Evolutionary conservation across 257 asterid genomes (phyloP).

Genomic region (Lantana camara): DNA sequence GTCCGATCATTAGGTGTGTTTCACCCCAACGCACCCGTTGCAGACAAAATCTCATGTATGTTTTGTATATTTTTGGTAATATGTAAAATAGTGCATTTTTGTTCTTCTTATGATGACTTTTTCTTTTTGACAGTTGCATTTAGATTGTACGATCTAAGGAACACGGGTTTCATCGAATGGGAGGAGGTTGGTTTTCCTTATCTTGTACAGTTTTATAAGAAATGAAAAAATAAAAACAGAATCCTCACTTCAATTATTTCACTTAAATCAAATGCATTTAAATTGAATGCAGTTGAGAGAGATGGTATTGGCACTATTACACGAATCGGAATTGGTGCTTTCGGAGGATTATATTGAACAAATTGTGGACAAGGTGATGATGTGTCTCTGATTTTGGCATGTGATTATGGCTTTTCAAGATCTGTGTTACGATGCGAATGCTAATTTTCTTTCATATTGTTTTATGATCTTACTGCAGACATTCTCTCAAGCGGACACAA

Average conservation of each 20-base stretch:
- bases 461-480: slow-evolving; percentile 42
- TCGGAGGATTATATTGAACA: slow-evolving; percentile 71
- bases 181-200: slow-evolving; percentile 53
- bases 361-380: slow-evolving; percentile 75
- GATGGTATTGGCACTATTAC: slow-evolving; percentile 89
- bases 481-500: slow-evolving; percentile 67
- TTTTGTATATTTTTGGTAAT: background rate
- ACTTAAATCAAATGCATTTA: too few relatives aligned
- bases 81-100: background rate
- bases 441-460: background rate
- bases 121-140: slow-evolving; percentile 66
- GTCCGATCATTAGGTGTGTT: slow-evolving; percentile 78
- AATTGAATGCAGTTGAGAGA: slow-evolving; percentile 57
- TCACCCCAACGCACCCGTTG: slow-evolving; percentile 71
- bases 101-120: slow-evolving; percentile 6
- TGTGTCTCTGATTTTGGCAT: background rate
- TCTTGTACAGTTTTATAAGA: too few relatives aligned
- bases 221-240: too few relatives aligned
- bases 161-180: slow-evolving; percentile 78
- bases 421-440: background rate
- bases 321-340: slow-evolving; percentile 81
- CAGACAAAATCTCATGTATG: slow-evolving; percentile 67
- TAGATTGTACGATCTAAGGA: slow-evolving; percentile 75
- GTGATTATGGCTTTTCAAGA: background rate
- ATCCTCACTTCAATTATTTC: too few relatives aligned